Evolutionary conservation across 2,329 filamentous ascomycete species (phyloP), one percentile per base, ranked within the genome.

Genomic region (Trichoderma sp.): DNA sequence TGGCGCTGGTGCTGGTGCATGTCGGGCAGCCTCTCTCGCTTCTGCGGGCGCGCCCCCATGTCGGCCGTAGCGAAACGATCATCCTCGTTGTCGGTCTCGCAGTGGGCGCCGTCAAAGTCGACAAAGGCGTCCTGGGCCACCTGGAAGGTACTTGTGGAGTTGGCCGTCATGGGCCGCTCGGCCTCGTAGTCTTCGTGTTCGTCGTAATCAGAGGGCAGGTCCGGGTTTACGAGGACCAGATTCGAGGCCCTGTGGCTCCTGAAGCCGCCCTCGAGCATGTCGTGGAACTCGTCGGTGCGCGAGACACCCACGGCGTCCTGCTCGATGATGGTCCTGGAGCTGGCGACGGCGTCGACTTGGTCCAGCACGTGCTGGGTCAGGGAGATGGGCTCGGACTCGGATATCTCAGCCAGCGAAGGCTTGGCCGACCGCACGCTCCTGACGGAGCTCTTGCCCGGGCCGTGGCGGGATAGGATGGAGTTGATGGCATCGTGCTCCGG

Each of bases 31-130:
- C 68, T 64, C 35, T 70, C 73, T 10, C 63, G 50, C 15, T 69
- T 54, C 39, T 45, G 70, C 12, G 39, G 72, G 39, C 29, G 42
- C 29, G 19, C 5, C 64, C 56, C 57, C 64, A 54, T 54, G 37
- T 67, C 56, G 25, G 25, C 19, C 34, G 72, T 73, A 66, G 71
- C 72, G 45, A 68, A 22, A 75, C 52, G 52, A 19, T 53, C 73
- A 22, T 72, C 71, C 19, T 53, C 73, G 17, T 71, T 71, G 7
- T 88, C 84, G 4, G 89, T 86, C 32, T 87, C 84, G 76, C 89
- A 92, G 75, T 94, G 91, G 15, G 90, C 89, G 42, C 92, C 92
- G 75, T 95, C 92, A 74, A 95, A 95, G 76, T 94, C 91, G 50
- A 88, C 86, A 80, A 94, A 95, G 3, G 91, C 86, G 45, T 84